phyloP scores from a whole-genome alignment of 2,329 filamentous ascomycete genomes.

The Xylaria digitata region DNA sequence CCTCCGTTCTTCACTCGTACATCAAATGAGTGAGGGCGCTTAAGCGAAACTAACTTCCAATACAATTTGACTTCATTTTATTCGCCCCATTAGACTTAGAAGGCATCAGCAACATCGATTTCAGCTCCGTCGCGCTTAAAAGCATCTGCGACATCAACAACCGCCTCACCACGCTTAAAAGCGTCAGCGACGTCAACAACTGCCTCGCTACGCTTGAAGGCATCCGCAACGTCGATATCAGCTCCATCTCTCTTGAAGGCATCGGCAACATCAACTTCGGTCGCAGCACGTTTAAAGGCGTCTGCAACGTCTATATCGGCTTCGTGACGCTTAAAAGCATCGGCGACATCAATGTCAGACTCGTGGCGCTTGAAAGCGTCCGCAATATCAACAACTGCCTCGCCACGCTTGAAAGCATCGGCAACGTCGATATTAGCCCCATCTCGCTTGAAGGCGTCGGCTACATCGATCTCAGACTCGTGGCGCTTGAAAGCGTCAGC shows the following conservation, averaged over 20 bases:
- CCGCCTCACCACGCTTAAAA: constrained; percentile 22
- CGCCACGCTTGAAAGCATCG: constrained; percentile 1
- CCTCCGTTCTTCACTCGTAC: not conserved
- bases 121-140: constrained; percentile 23
- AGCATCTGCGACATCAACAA: constrained; percentile 24
- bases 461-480: constrained; percentile 15
- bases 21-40: not conserved
- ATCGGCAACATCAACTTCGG: constrained; percentile 18
- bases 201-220: constrained; percentile 21
- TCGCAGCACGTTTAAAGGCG: constrained; percentile 25
- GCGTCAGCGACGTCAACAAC: constrained; percentile 25
- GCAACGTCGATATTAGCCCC: constrained; percentile 13
- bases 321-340: constrained; percentile 27
- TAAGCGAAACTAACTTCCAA: not conserved
- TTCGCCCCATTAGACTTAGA: not conserved
- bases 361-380: constrained; percentile 26
- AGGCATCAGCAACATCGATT: constrained; percentile 19
- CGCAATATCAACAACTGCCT: constrained; percentile 13
- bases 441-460: constrained; percentile 26
- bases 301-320: constrained; percentile 24
- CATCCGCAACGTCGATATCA: constrained; percentile 22
- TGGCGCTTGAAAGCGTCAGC: constrained; percentile 27
- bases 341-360: constrained; percentile 16
- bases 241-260: constrained; percentile 19
- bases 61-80: not conserved